Evolutionary conservation across 2,329 filamentous ascomycete genomes (phyloP), one percentile per base, ranked within the genome.

Genomic region (Cucurbitaria berberidis): DNA sequence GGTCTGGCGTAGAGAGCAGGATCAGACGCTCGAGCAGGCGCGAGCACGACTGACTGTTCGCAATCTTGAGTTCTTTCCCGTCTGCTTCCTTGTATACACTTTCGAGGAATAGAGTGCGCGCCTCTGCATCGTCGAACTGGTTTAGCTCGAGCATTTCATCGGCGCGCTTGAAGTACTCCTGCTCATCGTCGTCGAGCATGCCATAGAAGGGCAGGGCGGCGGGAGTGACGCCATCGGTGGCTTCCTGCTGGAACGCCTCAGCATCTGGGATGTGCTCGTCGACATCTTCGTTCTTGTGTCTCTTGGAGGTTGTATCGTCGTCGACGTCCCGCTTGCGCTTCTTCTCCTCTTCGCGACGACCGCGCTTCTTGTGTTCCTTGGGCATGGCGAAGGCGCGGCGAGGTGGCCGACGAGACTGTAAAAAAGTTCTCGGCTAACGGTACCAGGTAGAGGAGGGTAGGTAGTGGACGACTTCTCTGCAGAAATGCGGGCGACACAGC

Each of bases 11-110:
- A 24, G 91, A 93, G 59, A 96, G 79, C 48, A 93, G 82, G 48
- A 99, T 96, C 70, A 99, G 77, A 27, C 92, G 84, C 78, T 99
- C 95, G 87, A 98, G 89, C 47, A 99, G 78, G 15, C 95, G 84
- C 45, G 95, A 99, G 77, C 93, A 97, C 3, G 91, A 95, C 77
- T 99, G 95, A 74, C 92, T 96, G 77, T 91, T 95, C 21, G 93
- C 93, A 58, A 99, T 85, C 81, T 98, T 99, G 69, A 99, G 81
- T 75, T 98, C 95, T 77, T 98, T 98, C 56, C 91, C 92, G 55
- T 87, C 82, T 0, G 93, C 92, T 76, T 98, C 93, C 62, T 84
- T 83, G 76, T 90, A 96, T 45, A 98, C 89, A 74, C 89, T 96
- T 56, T 88, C 86, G 41, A 98, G 73, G 66, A 83, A 83, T 18